These are phyloP conservation scores for Sporopachydermia cereana DNA, from an alignment of 1,139 yeast genomes.

Conservation along the genomic window DNA sequence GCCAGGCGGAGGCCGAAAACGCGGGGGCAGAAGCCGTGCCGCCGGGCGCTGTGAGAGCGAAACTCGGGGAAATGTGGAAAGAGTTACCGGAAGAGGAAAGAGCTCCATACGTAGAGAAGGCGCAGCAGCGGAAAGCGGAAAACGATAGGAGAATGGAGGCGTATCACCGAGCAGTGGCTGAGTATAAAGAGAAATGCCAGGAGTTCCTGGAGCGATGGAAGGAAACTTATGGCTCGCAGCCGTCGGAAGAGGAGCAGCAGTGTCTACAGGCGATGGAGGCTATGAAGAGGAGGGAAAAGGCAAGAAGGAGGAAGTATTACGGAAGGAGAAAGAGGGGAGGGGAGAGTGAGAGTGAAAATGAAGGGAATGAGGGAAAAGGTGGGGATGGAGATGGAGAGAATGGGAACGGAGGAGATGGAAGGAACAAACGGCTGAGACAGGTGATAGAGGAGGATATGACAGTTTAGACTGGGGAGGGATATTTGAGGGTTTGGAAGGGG, in stretches of 20 bases:
- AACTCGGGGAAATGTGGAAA: slow-evolving; percentile 31
- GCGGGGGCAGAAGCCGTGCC: slow-evolving; percentile 28
- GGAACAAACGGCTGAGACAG: too few species aligned
- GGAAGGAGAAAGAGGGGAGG: slow-evolving; percentile 7
- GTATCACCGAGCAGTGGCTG: slow-evolving; percentile 21
- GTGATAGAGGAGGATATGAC: too few species aligned
- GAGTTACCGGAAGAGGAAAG: slow-evolving; percentile 27
- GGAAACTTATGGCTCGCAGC: slow-evolving; percentile 24
- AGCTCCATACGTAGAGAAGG: slow-evolving; percentile 25
- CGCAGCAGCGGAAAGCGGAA: slow-evolving; percentile 23
- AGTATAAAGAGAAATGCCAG: slow-evolving; percentile 28
- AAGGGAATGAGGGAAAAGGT: too few species aligned
- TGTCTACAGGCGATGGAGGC: slow-evolving; percentile 19
- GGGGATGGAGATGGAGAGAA: too few species aligned
- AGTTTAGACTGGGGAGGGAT: too few species aligned
- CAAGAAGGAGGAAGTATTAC: slow-evolving; percentile 1
- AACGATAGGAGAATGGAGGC: slow-evolving; percentile 18
- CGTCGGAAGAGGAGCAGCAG: slow-evolving; percentile 12
- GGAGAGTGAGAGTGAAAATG: not conserved
- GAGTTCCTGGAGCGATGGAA: slow-evolving; percentile 27
- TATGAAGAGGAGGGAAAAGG: slow-evolving; percentile 8
- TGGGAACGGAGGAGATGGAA: too few species aligned
- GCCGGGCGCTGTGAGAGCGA: slow-evolving; percentile 30
- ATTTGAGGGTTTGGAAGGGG: too few species aligned
- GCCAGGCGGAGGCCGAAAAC: too few species aligned